Evolutionary conservation across 768 basidiomycete species (phyloP), one percentile per base, ranked within the genome.

Genomic region (Pisolithus tinctorius): DNA sequence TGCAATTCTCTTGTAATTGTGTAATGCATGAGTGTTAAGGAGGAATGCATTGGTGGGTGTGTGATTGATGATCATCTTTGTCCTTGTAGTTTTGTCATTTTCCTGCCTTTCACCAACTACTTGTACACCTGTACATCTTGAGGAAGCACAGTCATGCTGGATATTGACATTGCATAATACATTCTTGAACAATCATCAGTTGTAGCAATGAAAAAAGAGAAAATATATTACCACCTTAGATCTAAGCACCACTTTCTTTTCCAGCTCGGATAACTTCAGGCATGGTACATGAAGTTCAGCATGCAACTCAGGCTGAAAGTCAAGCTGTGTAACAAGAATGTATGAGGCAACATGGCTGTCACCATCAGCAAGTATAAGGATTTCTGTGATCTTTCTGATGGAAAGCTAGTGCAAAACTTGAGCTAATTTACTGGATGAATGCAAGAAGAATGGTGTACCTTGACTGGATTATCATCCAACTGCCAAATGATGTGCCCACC

Each of bases 111-210:
- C n/a, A n/a, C n/a, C n/a, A n/a, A n/a, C n/a, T n/a, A n/a, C n/a
- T n/a, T n/a, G n/a, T n/a, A n/a, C n/a, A n/a, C n/a, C n/a, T n/a
- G n/a, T n/a, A n/a, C n/a, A n/a, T n/a, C n/a, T n/a, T n/a, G n/a
- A n/a, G n/a, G n/a, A n/a, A n/a, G n/a, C n/a, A n/a, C n/a, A n/a
- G n/a, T n/a, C 56, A 51, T 60, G 61, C 31, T 60, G 59, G 16
- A 62, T 48, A 50, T 62, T 62, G 23, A 60, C 49, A n/a, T 54
- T 55, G 51, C 57, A 62, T 13, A 52, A 34, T 0, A 60, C 34
- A 20, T 55, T 50, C 58, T 60, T 11, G 50, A 36, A 47, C 31
- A 47, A 11, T 17, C 13, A 10, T 47, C 38, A 47, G 30, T 16
- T 20, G 49, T 4, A 52, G 16, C 8, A 5, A 44, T 29, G 6